Evolutionary conservation across 768 basidiomycete species (phyloP), one percentile per base, ranked within the genome.

Genomic region (Phaeotremella skinneri): DNA sequence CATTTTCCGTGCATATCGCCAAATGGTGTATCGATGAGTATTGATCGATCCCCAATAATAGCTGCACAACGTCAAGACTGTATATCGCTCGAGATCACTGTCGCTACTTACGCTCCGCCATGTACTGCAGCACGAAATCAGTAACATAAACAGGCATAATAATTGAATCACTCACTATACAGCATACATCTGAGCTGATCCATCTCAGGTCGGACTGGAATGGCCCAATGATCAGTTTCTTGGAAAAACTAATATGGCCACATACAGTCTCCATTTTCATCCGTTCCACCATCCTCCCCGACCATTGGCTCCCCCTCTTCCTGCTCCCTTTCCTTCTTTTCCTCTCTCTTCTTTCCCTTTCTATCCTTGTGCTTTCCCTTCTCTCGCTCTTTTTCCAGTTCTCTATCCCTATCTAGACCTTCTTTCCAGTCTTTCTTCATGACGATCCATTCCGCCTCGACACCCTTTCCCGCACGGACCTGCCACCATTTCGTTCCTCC

Each of bases 401-500:
- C 59, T 27, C 49, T 43, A 7, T 47, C 55, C 25, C 51, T 31
- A 21, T 81, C 81, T 74, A 87, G 84, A 11, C 83, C 84, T 63
- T 87, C 85, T 61, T 82, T 80, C 85, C 85, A 89, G 67, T 92
- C 90, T 70, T 88, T 91, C 80, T 83, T 87, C 55, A 88, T 84
- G 2, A 85, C 85, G 49, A 93, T 84, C 91, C 91, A 94, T 74
- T 94, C 88, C 0, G 82, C 89, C 70, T 90, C 84, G 11, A 94
- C 83, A 5, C 91, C 90, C n/a, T 83, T 79, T 47, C 91, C 73
- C 20, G 88, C 87, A 41, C 93, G 85, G 31, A 93, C 91, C 77
- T 96, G 93, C 94, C 94, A 98, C 92, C 94, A 98, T 73, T 93
- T 92, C 4, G 85, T 84, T 1, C 94, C 94, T 11, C 94, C 94